These are phyloP conservation scores for Nymphaea colorata DNA, from an alignment of 164 flowering plant genomes.

Conservation along the genomic window DNA sequence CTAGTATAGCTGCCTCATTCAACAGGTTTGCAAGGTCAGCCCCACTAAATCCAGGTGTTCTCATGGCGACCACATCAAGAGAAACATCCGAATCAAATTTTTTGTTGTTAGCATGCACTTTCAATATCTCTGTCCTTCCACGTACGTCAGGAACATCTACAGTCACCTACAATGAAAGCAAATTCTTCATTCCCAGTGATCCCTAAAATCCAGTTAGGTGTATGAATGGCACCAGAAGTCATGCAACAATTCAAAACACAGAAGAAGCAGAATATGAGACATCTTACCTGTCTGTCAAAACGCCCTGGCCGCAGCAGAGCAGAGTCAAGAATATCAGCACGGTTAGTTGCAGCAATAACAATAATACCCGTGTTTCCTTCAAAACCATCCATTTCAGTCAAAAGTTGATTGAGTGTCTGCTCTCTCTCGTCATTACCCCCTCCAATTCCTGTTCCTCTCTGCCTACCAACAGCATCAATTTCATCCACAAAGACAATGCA, in stretches of 20 bases:
- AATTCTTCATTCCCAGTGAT: no score
- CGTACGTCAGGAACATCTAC: constrained; percentile 63
- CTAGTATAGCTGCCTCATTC: constrained; percentile 81
- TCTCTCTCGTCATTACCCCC: constrained; percentile 72
- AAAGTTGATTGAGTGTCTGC: constrained; percentile 57
- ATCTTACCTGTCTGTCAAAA: constrained; percentile 54
- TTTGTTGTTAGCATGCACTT: constrained; percentile 61
- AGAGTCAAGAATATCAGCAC: constrained; percentile 58
- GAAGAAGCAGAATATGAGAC: background rate
- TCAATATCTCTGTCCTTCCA: constrained; percentile 59
- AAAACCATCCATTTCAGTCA: constrained; percentile 77
- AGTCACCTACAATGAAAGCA: constrained; percentile 23
- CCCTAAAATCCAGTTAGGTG: no score
- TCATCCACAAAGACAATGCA: constrained; percentile 70
- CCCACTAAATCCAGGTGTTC: constrained; percentile 74
- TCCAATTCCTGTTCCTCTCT: constrained; percentile 66
- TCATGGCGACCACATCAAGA: constrained; percentile 46
- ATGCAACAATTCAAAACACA: background rate
- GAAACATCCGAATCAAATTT: constrained; percentile 47
- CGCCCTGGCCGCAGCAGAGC: constrained; percentile 71
- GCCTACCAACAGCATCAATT: constrained; percentile 70
- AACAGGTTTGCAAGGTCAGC: constrained; percentile 75
- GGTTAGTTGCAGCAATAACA: constrained; percentile 71
- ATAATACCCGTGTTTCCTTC: constrained; percentile 52
- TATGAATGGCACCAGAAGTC: background rate